Conservation (phyloP, 2,329 filamentous ascomycete species). For the Pseudohalonectria lignicola region DNA sequence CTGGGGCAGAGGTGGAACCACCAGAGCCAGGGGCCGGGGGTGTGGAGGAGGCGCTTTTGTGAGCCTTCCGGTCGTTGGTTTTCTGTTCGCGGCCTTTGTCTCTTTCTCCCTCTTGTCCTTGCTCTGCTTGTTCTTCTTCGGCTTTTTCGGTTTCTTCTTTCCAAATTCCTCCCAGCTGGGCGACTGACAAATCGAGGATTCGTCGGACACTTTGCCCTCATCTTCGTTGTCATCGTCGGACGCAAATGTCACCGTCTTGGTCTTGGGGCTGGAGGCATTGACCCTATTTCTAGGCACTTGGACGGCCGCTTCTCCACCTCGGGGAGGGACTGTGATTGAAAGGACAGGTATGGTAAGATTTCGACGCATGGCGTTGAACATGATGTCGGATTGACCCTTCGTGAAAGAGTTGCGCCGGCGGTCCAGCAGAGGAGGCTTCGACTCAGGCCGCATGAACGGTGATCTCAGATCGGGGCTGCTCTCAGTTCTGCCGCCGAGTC, state of each 20-base stretch:
- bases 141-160: conserved; percentile 42
- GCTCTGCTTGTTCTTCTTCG: conserved; percentile 26
- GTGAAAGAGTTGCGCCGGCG: conserved; percentile 13
- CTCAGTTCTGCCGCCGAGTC: conserved; percentile 8
- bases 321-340: conserved; percentile 18
- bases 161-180: conserved; percentile 51
- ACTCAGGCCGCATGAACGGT: conserved; percentile 6
- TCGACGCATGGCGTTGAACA: conserved; percentile 12
- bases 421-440: conserved; percentile 10
- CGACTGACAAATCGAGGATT: conserved; percentile 47
- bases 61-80: conserved; percentile 18
- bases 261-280: conserved; percentile 3
- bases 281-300: too few species aligned
- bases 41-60: conserved; percentile 22
- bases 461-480: conserved; percentile 3
- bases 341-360: conserved; percentile 13
- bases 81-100: conserved; percentile 24
- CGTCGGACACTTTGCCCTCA: conserved; percentile 24
- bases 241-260: conserved; percentile 28
- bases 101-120: conserved; percentile 27
- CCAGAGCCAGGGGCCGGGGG: too few species aligned
- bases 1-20: too few species aligned
- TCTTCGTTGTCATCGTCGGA: conserved; percentile 19
- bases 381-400: conserved; percentile 12
- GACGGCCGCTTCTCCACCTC: too few species aligned